Conservation (phyloP, 2,329 filamentous ascomycete species). For the Huntiella savannae region DNA sequence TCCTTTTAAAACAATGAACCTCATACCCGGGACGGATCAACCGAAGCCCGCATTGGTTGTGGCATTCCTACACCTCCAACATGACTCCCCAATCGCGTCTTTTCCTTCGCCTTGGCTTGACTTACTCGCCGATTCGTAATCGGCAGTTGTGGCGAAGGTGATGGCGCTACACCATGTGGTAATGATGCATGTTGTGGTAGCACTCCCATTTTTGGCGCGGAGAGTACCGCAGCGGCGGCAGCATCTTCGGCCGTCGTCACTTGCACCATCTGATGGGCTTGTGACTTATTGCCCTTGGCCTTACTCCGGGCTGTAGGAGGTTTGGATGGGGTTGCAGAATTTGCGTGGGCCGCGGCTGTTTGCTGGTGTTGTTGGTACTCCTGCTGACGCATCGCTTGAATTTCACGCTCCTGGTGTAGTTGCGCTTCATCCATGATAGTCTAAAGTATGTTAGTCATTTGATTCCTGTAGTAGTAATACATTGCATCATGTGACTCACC, state of each 20-base stretch:
- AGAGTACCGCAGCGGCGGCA: neutral
- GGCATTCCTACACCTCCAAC: constrained; percentile 3
- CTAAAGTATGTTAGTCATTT: neutral
- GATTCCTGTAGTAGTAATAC: neutral
- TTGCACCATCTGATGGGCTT: neutral
- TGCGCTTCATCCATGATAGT: constrained; percentile 8
- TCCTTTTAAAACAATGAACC: too few relatives aligned
- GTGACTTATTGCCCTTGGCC: neutral
- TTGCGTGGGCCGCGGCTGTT: neutral
- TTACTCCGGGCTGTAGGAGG: neutral
- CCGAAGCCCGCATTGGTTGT: constrained; percentile 6
- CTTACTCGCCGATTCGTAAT: constrained; percentile 1
- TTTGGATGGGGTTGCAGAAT: neutral
- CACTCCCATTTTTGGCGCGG: neutral
- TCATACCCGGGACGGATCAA: constrained; percentile 9
- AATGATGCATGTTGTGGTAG: neutral
- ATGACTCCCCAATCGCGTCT: constrained; percentile 4
- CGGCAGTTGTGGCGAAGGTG: neutral
- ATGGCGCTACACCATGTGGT: neutral
- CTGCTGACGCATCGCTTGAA: neutral
- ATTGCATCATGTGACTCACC: constrained; percentile 25
- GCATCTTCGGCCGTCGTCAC: neutral
- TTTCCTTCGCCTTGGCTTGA: constrained; percentile 9
- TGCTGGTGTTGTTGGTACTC: neutral
- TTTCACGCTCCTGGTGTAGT: constrained; percentile 1